A percentile compares a stretch with the other conserved stretches of the same genome.
phyloP scores from a whole-genome alignment of 768 basidiomycete species.

The Antrodiella citrinella region DNA sequence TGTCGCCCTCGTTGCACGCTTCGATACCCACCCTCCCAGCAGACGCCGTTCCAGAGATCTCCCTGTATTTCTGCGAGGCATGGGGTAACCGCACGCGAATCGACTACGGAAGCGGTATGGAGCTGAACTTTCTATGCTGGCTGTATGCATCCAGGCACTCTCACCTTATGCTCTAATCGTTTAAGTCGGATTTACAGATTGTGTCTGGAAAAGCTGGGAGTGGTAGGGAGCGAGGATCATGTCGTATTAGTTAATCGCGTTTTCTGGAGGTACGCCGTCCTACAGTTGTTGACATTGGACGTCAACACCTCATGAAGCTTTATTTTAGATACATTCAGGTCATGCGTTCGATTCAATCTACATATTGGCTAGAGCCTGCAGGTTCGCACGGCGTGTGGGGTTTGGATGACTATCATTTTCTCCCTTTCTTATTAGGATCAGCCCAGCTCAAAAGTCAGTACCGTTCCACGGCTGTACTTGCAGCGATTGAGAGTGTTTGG shows the following conservation, averaged over 20 bases:
- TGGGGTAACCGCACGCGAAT: slow-evolving; percentile 93
- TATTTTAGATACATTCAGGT: slow-evolving; percentile 56
- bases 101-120: slow-evolving; percentile 99
- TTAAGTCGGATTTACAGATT: slow-evolving; percentile 41
- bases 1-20: slow-evolving; percentile 53
- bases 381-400: slow-evolving; percentile 99
- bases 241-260: slow-evolving; percentile 70
- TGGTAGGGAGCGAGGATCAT: slow-evolving; percentile 58
- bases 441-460: slow-evolving; percentile 59
- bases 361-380: slow-evolving; percentile 96
- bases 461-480: neutral
- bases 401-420: slow-evolving; percentile 93
- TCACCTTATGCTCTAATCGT: neutral
- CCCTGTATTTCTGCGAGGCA: slow-evolving; percentile 72
- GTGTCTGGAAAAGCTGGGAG: slow-evolving; percentile 67
- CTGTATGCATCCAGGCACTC: slow-evolving; percentile 45
- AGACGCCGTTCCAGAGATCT: slow-evolving; percentile 59
- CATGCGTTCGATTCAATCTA: slow-evolving; percentile 83
- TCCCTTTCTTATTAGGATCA: slow-evolving; percentile 83
- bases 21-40: slow-evolving; percentile 47
- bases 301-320: neutral
- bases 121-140: slow-evolving; percentile 96
- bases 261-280: slow-evolving; percentile 69
- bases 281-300: neutral
- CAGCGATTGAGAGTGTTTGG: too few relatives aligned